These are phyloP conservation scores for Rhinocladiella similis DNA, from an alignment of 2,329 filamentous ascomycete species.

Conservation along the genomic window DNA sequence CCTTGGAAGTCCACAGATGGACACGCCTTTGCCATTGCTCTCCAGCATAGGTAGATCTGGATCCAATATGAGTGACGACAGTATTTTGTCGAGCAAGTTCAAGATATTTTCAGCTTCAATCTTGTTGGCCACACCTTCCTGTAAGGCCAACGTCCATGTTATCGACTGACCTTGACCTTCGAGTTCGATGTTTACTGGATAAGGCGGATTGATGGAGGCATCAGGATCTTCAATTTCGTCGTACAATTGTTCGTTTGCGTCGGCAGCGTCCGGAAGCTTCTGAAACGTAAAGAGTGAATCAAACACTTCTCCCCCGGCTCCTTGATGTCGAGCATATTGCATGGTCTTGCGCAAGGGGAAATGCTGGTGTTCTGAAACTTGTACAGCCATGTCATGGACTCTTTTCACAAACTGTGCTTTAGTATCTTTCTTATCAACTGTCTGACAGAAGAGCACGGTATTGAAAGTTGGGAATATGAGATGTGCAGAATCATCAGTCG, in stretches of 20 bases:
- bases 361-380: conserved; percentile 70
- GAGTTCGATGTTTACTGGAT: conserved; percentile 79
- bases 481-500: conserved; percentile 65
- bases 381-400: conserved; percentile 68
- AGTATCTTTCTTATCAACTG: conserved; percentile 66
- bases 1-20: conserved; percentile 63
- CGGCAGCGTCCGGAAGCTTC: conserved; percentile 45
- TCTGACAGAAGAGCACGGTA: conserved; percentile 72
- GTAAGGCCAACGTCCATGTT: conserved; percentile 72
- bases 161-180: conserved; percentile 60
- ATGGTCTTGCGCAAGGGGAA: conserved; percentile 74
- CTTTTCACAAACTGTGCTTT: conserved; percentile 66
- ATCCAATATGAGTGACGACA: conserved; percentile 56
- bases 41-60: conserved; percentile 54
- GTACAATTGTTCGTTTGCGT: conserved; percentile 48
- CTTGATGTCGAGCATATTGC: conserved; percentile 47
- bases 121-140: conserved; percentile 54
- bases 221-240: conserved; percentile 53
- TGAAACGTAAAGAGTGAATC: conserved; percentile 69
- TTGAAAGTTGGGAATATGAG: conserved; percentile 91
- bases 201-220: conserved; percentile 71
- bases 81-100: conserved; percentile 57
- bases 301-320: conserved; percentile 47
- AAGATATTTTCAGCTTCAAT: conserved; percentile 55
- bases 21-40: conserved; percentile 31